Evolutionary conservation across 164 flowering plant genomes (phyloP).

Genomic region (Chimonanthus salicifolius): DNA sequence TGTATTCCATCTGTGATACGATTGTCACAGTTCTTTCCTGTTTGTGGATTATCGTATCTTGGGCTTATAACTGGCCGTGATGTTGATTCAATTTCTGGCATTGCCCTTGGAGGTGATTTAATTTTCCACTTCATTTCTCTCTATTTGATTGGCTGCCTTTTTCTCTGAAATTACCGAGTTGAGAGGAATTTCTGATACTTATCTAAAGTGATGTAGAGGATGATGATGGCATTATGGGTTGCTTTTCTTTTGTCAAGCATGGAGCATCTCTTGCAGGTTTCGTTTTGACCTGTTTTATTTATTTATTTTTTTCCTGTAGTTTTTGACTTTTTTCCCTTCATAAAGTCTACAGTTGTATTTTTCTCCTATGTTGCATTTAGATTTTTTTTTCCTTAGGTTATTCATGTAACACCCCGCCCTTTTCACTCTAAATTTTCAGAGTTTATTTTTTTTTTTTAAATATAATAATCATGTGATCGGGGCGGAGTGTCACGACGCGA

Average conservation of each 20-base stretch:
- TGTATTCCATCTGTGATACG: constrained; percentile 31
- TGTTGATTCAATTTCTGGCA: constrained; percentile 30
- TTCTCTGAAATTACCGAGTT: constrained; percentile 5
- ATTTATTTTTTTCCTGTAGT: not conserved
- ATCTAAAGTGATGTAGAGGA: constrained; percentile 29
- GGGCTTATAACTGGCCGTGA: constrained; percentile 57
- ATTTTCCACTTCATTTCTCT: not conserved
- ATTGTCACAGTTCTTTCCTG: constrained; percentile 44
- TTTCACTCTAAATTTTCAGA: too few relatives aligned
- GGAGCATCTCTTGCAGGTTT: constrained; percentile 83
- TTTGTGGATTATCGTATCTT: constrained; percentile 63
- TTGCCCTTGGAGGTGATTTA: constrained; percentile 42
- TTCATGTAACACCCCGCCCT: too few relatives aligned
- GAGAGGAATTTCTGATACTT: not conserved
- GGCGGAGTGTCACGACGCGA: too few relatives aligned
- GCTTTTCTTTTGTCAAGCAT: constrained; percentile 50
- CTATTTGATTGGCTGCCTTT: not conserved
- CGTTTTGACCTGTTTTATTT: constrained; percentile 1
- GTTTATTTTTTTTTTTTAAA: too few relatives aligned
- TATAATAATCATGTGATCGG: too few relatives aligned
- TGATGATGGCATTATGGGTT: constrained; percentile 39
- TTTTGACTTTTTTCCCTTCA: not conserved
- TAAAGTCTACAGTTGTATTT: not conserved
- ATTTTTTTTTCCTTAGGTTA: not conserved
- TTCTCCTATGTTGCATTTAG: not conserved